These are phyloP conservation scores for Nymphaea colorata DNA, from an alignment of 164 flowering plant species.

Conservation along the genomic window DNA sequence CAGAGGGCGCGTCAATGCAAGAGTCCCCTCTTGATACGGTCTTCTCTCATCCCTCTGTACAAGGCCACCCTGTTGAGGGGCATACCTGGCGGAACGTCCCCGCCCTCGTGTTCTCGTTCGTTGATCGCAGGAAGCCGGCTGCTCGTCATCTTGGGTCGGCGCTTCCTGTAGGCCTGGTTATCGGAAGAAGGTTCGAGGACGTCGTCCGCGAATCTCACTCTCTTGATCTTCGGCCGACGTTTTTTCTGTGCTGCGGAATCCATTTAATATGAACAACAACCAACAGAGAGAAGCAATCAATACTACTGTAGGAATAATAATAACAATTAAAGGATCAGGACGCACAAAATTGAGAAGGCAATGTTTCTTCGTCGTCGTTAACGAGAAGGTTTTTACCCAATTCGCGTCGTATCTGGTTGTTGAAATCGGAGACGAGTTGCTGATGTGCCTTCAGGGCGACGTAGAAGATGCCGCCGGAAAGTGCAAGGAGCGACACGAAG, in stretches of 20 bases:
- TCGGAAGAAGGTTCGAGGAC: slow-evolving; percentile 29
- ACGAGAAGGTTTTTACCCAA: slow-evolving; percentile 11
- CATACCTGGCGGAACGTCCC: slow-evolving; percentile 9
- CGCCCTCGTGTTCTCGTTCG: background rate
- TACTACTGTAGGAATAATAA: background rate
- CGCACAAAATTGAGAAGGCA: too few relatives aligned
- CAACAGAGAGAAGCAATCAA: background rate
- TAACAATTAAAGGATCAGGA: background rate
- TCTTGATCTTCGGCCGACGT: slow-evolving; percentile 20
- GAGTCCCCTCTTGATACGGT: slow-evolving; percentile 11
- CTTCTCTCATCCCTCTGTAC: slow-evolving; percentile 26
- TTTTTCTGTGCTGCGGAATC: slow-evolving; percentile 8
- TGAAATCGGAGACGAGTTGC: slow-evolving; percentile 66
- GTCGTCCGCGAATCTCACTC: slow-evolving; percentile 38
- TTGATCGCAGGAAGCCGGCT: background rate
- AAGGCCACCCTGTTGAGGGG: slow-evolving; percentile 27
- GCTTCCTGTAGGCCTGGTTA: slow-evolving; percentile 23
- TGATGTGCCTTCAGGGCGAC: slow-evolving; percentile 52
- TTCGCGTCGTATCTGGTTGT: slow-evolving; percentile 56
- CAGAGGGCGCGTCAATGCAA: background rate
- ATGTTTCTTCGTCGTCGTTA: too few relatives aligned
- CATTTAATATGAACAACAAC: background rate
- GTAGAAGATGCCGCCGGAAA: slow-evolving; percentile 64
- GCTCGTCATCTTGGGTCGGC: background rate
- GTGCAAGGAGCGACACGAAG: slow-evolving; percentile 65